These are phyloP conservation scores for Xanthoparmelia taractica DNA, from an alignment of 495 filamentous ascomycete species.

Conservation along the genomic window DNA sequence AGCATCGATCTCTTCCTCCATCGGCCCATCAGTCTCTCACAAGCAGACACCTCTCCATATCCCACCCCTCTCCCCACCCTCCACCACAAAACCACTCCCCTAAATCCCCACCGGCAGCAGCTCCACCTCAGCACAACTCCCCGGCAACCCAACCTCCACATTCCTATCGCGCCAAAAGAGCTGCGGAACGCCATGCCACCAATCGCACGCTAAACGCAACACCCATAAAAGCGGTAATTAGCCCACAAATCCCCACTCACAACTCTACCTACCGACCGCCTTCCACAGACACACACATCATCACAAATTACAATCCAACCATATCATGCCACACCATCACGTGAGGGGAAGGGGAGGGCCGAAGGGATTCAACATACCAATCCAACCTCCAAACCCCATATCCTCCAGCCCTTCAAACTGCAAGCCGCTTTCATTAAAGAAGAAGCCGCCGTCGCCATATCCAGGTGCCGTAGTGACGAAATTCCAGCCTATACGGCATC, in stretches of 20 bases:
- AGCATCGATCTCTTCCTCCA: too few species aligned
- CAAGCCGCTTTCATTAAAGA: slow-evolving; percentile 33
- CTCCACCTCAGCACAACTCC: slow-evolving; percentile 38
- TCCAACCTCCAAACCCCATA: slow-evolving; percentile 43
- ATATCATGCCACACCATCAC: too few species aligned
- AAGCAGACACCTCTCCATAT: too few species aligned
- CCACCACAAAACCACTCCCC: too few species aligned
- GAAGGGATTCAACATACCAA: too few species aligned
- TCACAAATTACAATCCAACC: too few species aligned
- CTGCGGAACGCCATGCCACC: slow-evolving; percentile 48
- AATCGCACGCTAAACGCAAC: slow-evolving; percentile 41
- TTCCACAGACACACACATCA: too few species aligned
- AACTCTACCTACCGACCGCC: slow-evolving; percentile 40
- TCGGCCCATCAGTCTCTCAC: too few species aligned
- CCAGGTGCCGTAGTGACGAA: slow-evolving; percentile 39
- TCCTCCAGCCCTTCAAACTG: slow-evolving; percentile 19
- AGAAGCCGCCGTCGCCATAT: slow-evolving; percentile 34
- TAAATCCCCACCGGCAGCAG: slow-evolving; percentile 24
- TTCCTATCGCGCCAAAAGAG: slow-evolving; percentile 39
- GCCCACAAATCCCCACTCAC: background rate
- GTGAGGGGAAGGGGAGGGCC: too few species aligned
- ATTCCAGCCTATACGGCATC: slow-evolving; percentile 20
- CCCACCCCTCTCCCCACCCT: too few species aligned
- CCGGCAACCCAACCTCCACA: slow-evolving; percentile 21
- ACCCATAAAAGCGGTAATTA: too few species aligned